Conservation (phyloP, 768 basidiomycete species). For the Termitomyces sp. region DNA sequence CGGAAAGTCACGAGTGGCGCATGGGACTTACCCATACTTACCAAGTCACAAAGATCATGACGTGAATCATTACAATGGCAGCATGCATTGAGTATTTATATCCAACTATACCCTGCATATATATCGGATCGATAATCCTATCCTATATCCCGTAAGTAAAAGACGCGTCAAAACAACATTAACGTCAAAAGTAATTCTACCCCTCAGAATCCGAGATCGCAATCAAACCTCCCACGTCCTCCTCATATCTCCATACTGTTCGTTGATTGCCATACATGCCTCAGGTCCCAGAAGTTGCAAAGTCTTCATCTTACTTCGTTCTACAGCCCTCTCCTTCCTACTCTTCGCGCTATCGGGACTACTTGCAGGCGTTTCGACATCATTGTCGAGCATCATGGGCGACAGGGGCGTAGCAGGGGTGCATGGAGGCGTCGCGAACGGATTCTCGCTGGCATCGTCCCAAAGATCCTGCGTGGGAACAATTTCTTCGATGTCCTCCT, state of each 20-base stretch:
- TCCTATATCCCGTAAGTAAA: background rate
- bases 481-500: background rate
- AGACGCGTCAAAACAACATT: too few relatives aligned
- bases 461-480: background rate
- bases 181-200: background rate
- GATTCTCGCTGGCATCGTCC: background rate
- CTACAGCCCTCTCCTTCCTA: background rate
- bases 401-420: slow-evolving; percentile 6
- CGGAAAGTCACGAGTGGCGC: background rate
- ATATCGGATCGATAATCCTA: too few relatives aligned
- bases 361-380: background rate
- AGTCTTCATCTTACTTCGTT: slow-evolving; percentile 8
- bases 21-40: background rate
- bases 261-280: slow-evolving; percentile 1
- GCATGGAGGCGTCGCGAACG: slow-evolving; percentile 10
- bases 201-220: background rate
- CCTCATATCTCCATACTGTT: slow-evolving; percentile 3
- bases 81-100: too few relatives aligned
- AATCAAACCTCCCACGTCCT: slow-evolving; percentile 1
- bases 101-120: background rate
- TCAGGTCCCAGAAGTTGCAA: slow-evolving; percentile 12
- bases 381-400: background rate
- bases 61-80: background rate
- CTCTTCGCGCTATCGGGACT: slow-evolving; percentile 5
- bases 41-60: background rate